These are phyloP conservation scores for Bruguiera parviflora DNA, from an alignment of 345 rosid genomes.

Conservation along the genomic window DNA sequence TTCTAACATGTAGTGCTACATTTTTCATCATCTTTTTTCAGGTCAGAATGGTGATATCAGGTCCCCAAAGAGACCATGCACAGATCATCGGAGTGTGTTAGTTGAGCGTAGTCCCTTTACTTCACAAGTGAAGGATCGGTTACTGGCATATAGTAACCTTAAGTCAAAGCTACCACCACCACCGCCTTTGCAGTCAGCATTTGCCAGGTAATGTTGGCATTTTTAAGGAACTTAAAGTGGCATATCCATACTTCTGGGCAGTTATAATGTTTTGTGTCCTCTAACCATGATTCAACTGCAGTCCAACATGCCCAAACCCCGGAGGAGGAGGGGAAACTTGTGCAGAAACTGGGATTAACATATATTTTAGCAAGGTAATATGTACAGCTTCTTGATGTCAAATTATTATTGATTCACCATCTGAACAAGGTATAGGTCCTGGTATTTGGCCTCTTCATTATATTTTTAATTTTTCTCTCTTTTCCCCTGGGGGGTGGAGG, in stretches of 20 bases:
- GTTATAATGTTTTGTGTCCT: neutral
- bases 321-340: conserved; percentile 99
- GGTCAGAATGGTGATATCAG: conserved; percentile 85
- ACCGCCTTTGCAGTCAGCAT: conserved; percentile 34
- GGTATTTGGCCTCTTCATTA: neutral
- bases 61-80: conserved; percentile 34
- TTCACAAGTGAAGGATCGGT: conserved; percentile 32
- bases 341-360: conserved; percentile 87
- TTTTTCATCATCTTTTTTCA: conserved; percentile 25
- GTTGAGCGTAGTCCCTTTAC: conserved; percentile 58
- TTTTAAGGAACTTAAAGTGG: neutral
- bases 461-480: neutral
- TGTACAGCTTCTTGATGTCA: conserved; percentile 5
- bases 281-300: conserved; percentile 24
- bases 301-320: conserved; percentile 92
- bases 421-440: neutral
- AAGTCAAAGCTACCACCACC: conserved; percentile 33
- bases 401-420: neutral
- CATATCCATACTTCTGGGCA: neutral
- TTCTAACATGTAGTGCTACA: neutral
- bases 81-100: conserved; percentile 76
- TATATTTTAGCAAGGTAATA: conserved; percentile 81
- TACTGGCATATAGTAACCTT: conserved; percentile 19
- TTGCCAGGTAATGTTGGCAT: conserved; percentile 27
- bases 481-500: neutral